Base-by-base conservation (phyloP, 305 asterid species). In the Fraxinus albicans region DNA sequence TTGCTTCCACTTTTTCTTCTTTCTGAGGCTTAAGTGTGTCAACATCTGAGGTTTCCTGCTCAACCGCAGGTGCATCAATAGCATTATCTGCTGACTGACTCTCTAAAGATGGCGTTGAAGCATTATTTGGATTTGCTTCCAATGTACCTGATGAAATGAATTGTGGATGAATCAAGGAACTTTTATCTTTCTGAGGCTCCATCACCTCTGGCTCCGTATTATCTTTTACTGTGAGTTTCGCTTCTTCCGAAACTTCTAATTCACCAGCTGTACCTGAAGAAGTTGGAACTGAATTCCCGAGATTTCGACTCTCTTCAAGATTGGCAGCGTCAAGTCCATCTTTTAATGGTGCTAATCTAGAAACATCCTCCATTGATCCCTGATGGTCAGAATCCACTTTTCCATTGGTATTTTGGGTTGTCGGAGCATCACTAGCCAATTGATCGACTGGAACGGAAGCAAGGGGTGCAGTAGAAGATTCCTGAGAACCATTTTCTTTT, bases 401-500 rank as follows among this genome's bases (percentile, higher is more conserved):
- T 73, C 34, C 84, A 50, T 29, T 84, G 3, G 31, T 78, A 47
- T 83, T 65, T 36, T 80, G 53, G 55, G 55, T 15, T 17, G 78
- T 82, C 63, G 88, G 81, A 74, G 77, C 44, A 50, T 47, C 80
- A 47, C 42, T 44, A 44, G 74, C 34, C 8, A 80, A 69, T 77
- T 82, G 80, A 78, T 89, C 85, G 8, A 81, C 79, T 3, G 82
- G 77, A 72, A 88, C 80, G 9, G 88, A 70, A 60, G 83, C 67
- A 33, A 50, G 76, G 38, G 91, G 86, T 15, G 81, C 77, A 19
- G 79, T 75, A 44, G 87, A 77, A 42, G 89, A 81, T 73, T 85
- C 86, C 35, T 88, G 83, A 40, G 87, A 81, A 82, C 86, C 88
- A 76, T 82, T 85, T 83, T 78, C 92, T 70, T 87, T 85, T 73